Evolutionary conservation across 2,329 filamentous ascomycete species (phyloP), one percentile per base, ranked within the genome.

Genomic region (Epicoccum sorghinum): DNA sequence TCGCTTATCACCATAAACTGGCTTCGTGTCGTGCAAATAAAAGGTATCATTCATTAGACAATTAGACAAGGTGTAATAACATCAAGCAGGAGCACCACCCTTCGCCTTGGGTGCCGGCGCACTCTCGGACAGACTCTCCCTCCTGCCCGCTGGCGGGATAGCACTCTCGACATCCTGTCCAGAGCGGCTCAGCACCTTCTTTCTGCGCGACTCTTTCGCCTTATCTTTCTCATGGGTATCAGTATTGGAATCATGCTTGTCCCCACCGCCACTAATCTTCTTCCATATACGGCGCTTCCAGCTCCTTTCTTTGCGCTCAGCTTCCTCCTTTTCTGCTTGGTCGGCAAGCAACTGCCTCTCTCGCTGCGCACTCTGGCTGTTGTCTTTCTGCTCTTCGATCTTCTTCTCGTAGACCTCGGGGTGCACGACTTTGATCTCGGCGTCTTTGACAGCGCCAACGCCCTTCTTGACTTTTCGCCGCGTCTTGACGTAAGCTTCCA

Each of bases 401-500:
- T 78, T 72, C 61, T 69, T 69, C 52, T 71, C 67, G 53, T 81
- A 80, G 67, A 85, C 83, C 55, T 88, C 85, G 0, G 87, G 87
- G 35, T 83, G 78, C 2, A 89, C 59, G 7, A 88, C 67, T 65
- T 86, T 87, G 51, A 86, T 85, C 54, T 85, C 81, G 25, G 80
- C 73, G 30, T 83, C 78, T 24, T 79, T 74, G 33, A 84, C 64
- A 55, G 82, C 83, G 51, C 81, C 77, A 4, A 75, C 54, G 78
- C 74, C 74, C 36, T 74, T 69, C 75, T 89, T 89, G 30, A 88
- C 81, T 68, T 86, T 86, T 52, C 80, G 80, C 44, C 87, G 85
- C 10, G 87, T 88, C 65, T 86, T 86, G 44, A 88, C 77, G 68
- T 96, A 96, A 12, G 86, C 83, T 77, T 96, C 92, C 4, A 96